These are phyloP conservation scores for Phytophthora meadii DNA, from an alignment of 352 stramenopile genomes.

Conservation along the genomic window DNA sequence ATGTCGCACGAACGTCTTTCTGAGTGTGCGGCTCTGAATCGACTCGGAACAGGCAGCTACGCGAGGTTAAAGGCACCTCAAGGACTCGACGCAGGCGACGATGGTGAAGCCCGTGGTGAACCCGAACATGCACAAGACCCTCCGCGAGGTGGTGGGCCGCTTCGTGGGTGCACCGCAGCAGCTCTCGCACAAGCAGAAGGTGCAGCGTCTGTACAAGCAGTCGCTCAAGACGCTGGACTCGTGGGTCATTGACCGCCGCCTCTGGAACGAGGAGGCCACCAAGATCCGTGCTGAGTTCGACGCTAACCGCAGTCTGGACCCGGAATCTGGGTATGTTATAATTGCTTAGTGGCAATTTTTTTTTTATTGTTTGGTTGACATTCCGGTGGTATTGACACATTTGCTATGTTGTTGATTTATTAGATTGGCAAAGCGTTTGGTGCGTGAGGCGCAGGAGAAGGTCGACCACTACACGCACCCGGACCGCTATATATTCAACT, in stretches of 20 bases:
- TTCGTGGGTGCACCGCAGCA: constrained; percentile 61
- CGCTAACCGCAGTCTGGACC: constrained; percentile 60
- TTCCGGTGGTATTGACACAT: constrained; percentile 43
- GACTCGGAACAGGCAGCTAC: background rate
- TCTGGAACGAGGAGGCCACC: constrained; percentile 95
- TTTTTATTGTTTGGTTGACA: background rate
- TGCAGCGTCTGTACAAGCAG: constrained; percentile 95
- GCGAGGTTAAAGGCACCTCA: constrained; percentile 2
- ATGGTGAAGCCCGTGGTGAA: constrained; percentile 79
- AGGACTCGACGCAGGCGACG: constrained; percentile 22
- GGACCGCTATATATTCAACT: constrained; percentile 97
- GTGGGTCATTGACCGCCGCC: constrained; percentile 96
- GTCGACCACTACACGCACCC: constrained; percentile 95
- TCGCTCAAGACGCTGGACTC: constrained; percentile 94
- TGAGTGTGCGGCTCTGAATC: constrained; percentile 22
- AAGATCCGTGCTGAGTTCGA: constrained; percentile 95
- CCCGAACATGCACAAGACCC: constrained; percentile 87
- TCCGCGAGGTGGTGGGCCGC: constrained; percentile 81
- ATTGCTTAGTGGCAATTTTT: constrained; percentile 1
- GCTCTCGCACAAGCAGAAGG: constrained; percentile 90
- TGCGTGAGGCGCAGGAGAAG: constrained; percentile 94
- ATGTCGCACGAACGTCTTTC: constrained; percentile 22
- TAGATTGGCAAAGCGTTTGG: constrained; percentile 79
- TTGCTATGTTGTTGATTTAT: constrained; percentile 4
- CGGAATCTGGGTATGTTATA: constrained; percentile 60